Evolutionary conservation across 176 grass and related monocot species (phyloP).

Genomic region (Aegilops longissima): DNA sequence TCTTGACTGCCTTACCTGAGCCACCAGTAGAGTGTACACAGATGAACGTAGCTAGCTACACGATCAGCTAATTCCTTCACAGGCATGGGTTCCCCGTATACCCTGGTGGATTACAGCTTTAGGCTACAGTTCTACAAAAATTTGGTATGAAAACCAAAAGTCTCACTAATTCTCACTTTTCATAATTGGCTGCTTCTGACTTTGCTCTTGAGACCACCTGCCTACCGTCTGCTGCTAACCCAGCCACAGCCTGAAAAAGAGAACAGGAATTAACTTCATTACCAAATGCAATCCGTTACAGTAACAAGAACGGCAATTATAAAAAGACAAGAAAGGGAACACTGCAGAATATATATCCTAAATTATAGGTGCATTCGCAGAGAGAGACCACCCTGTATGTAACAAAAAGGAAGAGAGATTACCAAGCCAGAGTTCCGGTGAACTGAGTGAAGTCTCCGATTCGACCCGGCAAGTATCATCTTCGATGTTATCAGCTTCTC

Average conservation of each 20-base stretch:
- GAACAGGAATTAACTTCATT: background rate
- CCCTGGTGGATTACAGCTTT: constrained; percentile 28
- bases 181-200: constrained; percentile 75
- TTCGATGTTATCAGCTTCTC: constrained; percentile 79
- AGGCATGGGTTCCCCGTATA: constrained; percentile 70
- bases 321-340: background rate
- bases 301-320: background rate
- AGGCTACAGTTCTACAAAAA: background rate
- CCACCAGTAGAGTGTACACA: constrained; percentile 93
- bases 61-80: constrained; percentile 84
- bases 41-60: constrained; percentile 83
- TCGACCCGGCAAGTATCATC: constrained; percentile 74
- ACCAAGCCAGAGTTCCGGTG: constrained; percentile 74
- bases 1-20: constrained; percentile 40
- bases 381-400: background rate
- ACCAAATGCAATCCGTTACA: background rate
- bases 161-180: constrained; percentile 42
- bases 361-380: background rate
- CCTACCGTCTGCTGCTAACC: constrained; percentile 82
- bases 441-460: constrained; percentile 72
- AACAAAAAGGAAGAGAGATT: constrained; percentile 13
- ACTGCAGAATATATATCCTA: background rate
- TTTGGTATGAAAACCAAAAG: background rate
- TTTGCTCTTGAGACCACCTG: constrained; percentile 81
- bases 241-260: constrained; percentile 58